Base-by-base conservation (phyloP, 306 rosid species). In the Lathyrus tuberosus region DNA sequence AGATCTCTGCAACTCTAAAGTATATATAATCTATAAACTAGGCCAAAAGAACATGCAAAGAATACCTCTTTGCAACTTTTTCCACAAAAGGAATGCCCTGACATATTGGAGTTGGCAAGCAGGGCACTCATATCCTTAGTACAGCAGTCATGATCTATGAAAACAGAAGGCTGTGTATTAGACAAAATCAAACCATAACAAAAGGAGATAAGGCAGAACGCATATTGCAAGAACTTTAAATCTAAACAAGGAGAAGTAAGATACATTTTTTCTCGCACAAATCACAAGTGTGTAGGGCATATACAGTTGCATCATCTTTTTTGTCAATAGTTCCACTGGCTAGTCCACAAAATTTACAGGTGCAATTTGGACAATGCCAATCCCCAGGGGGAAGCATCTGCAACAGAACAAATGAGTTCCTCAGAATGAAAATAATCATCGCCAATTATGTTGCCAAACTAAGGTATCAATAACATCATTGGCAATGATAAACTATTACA, bases 331-430 rank as follows among this genome's bases (percentile, higher is more conserved):
- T 69, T 65, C 60, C 85, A 70, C 75, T 62, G 65, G 87, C 96
- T 16, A 76, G 44, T 69, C 89, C 92, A 82, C 99, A 94, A 79
- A 77, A 80, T 80, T 89, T 91, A 83, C 99, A 94, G 20, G 87
- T 84, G 75, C 99, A 95, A 75, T 95, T 91, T 64, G 95, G 93
- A 76, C 99, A 95, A 70, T 79, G 89, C 99, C 99, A 95, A 58
- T 95, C 99, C 62, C 96, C 99, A 0, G 84, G 84, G 22, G 99
- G 97, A 76, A 86, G 97, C 87, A 83, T 87, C 99, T 92, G 95
- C 67, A 56, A 76, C 37, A 84, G 79, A 24, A 73, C 30, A 68
- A 51, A 69, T 49, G 69, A 79, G 49, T 40, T 64, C 62, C 78
- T 69, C 57, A 76, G 9, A 52, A 76, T 47, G 65, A 40, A 59